Evolutionary conservation across 2,329 filamentous ascomycete species (phyloP).

Genomic region (Biscogniauxia mediterranea): DNA sequence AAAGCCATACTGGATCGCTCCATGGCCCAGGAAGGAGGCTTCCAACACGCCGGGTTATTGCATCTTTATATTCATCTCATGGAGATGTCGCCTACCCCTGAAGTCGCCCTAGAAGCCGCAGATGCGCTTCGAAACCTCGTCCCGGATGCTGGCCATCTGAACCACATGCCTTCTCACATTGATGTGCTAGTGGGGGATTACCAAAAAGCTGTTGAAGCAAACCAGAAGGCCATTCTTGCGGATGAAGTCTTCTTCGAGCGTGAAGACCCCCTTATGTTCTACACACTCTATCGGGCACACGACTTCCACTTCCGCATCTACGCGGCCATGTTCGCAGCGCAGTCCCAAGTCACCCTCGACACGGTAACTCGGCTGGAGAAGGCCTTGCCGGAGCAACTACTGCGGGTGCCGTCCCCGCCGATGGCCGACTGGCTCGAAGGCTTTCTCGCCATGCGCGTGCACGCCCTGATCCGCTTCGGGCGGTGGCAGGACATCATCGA

Average conservation of each 20-base stretch:
- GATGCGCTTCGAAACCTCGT: conserved; percentile 62
- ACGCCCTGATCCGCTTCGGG: conserved; percentile 72
- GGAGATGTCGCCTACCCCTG: conserved; percentile 70
- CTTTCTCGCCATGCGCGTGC: conserved; percentile 65
- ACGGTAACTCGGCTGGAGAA: conserved; percentile 58
- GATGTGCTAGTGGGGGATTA: conserved; percentile 75
- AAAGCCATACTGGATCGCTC: conserved; percentile 59
- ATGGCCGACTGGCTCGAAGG: conserved; percentile 80
- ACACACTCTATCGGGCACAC: conserved; percentile 73
- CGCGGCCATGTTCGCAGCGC: conserved; percentile 73
- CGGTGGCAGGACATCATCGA: conserved; percentile 64
- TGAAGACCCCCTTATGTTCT: conserved; percentile 66
- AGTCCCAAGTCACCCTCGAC: conserved; percentile 60
- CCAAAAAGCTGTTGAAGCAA: conserved; percentile 62
- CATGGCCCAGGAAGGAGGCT: conserved; percentile 46
- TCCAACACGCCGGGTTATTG: conserved; percentile 65
- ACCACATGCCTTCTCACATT: conserved; percentile 77
- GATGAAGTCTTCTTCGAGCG: conserved; percentile 64
- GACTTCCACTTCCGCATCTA: conserved; percentile 75
- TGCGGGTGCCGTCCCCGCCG: conserved; percentile 63
- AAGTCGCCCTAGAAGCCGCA: conserved; percentile 58
- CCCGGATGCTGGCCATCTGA: conserved; percentile 67
- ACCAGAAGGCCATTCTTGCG: conserved; percentile 63
- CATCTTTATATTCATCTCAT: conserved; percentile 77
- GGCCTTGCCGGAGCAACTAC: conserved; percentile 60